Conservation (phyloP, 1,139 yeast genomes). For the Meyerozyma carpophila region DNA sequence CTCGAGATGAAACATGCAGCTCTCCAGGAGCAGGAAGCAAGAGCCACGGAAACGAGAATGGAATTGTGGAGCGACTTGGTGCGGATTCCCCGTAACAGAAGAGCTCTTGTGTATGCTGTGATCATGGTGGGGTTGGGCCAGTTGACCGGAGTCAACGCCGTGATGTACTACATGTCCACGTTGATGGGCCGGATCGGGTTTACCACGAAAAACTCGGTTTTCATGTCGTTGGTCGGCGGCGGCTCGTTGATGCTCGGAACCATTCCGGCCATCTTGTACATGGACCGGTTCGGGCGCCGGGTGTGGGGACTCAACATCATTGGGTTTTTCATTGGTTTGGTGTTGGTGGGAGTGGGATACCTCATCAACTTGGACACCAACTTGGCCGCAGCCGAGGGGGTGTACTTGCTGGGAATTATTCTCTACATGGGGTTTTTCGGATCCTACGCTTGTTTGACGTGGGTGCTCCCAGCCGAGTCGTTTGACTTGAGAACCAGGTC, state of each 20-base stretch:
- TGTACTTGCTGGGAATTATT: constrained; percentile 54
- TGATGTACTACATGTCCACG: constrained; percentile 52
- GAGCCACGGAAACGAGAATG: constrained; percentile 18
- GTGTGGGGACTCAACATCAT: constrained; percentile 37
- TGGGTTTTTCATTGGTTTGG: constrained; percentile 52
- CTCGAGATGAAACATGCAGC: constrained; percentile 38
- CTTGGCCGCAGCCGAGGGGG: constrained; percentile 48
- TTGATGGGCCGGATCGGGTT: constrained; percentile 47
- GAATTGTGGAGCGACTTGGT: constrained; percentile 44
- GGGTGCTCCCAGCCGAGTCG: constrained; percentile 50
- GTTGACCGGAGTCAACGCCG: constrained; percentile 52
- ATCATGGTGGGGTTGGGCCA: constrained; percentile 56
- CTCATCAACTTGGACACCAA: constrained; percentile 28
- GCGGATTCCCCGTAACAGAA: constrained; percentile 49
- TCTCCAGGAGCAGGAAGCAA: constrained; percentile 20
- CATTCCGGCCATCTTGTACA: constrained; percentile 54
- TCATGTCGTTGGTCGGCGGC: constrained; percentile 59
- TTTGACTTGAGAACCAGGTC: constrained; percentile 43
- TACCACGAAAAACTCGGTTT: constrained; percentile 36
- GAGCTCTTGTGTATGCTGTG: constrained; percentile 51
- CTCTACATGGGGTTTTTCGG: constrained; percentile 61
- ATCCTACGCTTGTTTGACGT: constrained; percentile 58
- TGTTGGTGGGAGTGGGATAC: constrained; percentile 53
- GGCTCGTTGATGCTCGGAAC: constrained; percentile 55
- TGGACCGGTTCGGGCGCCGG: constrained; percentile 56